Percentiles rank a stretch among this genome's conserved stretches.
Evolutionary conservation across 331 rosid species (phyloP).

Genomic region (Arachis monticola): DNA sequence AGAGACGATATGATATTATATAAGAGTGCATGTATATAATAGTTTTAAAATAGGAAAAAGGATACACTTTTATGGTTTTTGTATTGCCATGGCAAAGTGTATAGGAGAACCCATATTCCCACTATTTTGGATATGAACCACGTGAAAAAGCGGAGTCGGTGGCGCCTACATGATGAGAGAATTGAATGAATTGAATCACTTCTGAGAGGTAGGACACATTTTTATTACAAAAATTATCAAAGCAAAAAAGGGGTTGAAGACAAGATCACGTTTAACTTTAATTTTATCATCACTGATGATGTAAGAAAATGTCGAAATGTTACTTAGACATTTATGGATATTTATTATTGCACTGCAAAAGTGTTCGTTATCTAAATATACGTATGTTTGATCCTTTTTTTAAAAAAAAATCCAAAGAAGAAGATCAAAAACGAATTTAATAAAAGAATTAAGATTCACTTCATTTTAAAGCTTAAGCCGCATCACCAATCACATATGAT

Average conservation of each 20-base stretch:
- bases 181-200: conserved; percentile 29
- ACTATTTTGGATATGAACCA: conserved; percentile 49
- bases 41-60: conserved; percentile 23
- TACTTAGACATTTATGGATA: conserved; percentile 9
- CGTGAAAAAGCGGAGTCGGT: conserved; percentile 40
- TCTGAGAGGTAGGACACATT: conserved; percentile 41
- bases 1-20: conserved; percentile 43
- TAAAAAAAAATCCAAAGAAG: too few relatives aligned
- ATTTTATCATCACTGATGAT: conserved; percentile 44
- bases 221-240: conserved; percentile 36
- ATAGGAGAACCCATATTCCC: conserved; percentile 40
- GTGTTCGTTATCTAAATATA: conserved; percentile 26
- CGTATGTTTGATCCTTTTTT: too few relatives aligned
- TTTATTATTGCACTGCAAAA: too few relatives aligned
- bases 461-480: neutral
- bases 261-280: conserved; percentile 50
- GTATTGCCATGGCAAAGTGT: conserved; percentile 30
- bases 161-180: conserved; percentile 37
- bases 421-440: neutral
- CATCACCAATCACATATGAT: too few relatives aligned
- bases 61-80: conserved; percentile 25
- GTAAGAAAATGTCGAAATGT: conserved; percentile 37
- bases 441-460: neutral
- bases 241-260: conserved; percentile 47
- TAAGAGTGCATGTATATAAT: conserved; percentile 40